A percentile compares a stretch with the other conserved stretches of the same genome.
Conservation (phyloP, 2,329 filamentous ascomycete species). For the Ophiostoma australiae region DNA sequence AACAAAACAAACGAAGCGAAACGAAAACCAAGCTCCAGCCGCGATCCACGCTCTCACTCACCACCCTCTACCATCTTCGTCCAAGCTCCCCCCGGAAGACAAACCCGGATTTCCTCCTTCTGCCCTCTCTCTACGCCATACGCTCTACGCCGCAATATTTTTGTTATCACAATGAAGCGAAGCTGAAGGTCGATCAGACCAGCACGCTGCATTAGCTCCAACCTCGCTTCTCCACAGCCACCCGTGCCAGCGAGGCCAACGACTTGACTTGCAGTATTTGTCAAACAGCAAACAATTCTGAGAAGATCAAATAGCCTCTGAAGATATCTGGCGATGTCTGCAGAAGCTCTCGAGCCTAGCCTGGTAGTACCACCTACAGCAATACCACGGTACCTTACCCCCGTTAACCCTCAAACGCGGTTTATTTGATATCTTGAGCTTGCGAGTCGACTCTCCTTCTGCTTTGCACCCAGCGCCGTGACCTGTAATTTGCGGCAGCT, state of each 20-base stretch:
- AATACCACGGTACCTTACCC: too few species aligned
- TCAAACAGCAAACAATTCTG: too few species aligned
- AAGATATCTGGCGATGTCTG: too few species aligned
- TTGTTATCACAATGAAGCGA: neutral
- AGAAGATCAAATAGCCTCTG: too few species aligned
- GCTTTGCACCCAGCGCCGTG: too few species aligned
- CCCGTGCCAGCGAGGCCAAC: neutral
- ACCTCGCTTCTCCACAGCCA: neutral
- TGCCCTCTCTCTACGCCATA: neutral
- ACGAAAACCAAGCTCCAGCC: neutral
- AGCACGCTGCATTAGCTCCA: neutral
- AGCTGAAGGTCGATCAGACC: neutral
- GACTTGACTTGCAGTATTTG: neutral
- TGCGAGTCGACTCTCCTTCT: too few species aligned
- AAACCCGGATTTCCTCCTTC: neutral
- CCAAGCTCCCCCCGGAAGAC: neutral
- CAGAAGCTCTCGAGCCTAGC: too few species aligned
- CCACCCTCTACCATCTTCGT: neutral
- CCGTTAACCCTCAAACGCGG: too few species aligned
- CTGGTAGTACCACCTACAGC: too few species aligned
- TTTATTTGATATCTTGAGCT: too few species aligned
- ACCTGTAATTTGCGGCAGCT: too few species aligned
- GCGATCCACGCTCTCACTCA: neutral
- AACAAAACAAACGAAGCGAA: neutral
- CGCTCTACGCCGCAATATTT: neutral